Evolutionary conservation across 768 basidiomycete species (phyloP), one percentile per base, ranked within the genome.

Genomic region (Lentinula guzmanii): DNA sequence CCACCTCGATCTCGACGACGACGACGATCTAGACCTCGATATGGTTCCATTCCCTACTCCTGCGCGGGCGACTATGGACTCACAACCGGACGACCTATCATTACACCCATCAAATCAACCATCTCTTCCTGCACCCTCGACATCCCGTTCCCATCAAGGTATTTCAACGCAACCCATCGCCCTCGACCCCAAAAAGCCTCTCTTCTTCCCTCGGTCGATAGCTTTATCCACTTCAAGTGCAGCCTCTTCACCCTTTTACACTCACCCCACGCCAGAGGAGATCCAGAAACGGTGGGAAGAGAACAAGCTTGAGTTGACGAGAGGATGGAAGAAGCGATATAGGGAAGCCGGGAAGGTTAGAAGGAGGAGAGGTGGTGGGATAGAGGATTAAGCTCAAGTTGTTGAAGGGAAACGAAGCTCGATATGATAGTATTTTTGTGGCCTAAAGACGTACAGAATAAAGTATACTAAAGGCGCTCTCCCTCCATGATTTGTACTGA

Each of bases 291-390:
- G 77, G 57, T 93, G 92, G 90, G 91, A 93, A 67, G 81, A 76
- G n/a, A 74, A 77, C 51, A 88, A 86, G 67, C 79, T 77, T 0
- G 82, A 85, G 58, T 71, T 93, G 70, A 93, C 91, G 58, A 77
- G 72, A 63, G 88, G 84, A 53, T 93, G 91, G 91, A 91, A 90
- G 74, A 83, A 83, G 68, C 73, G 89, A 52, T 86, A 84, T 72
- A 82, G 86, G 61, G 91, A 93, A 68, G 91, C 90, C 13, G 81
- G 83, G 52, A 91, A 91, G 72, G 76, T 82, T 28, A 80, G 78
- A 64, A 74, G 82, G 65, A 74, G 86, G 62, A 80, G 82, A 65
- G 80, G 74, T 24, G 81, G 78, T 4, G 80, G 74, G 10, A 77
- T 66, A 1, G 76, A 67, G 16, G 77, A 56, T 16, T 56, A 33